Evolutionary conservation across 192 early-diverging fungal species (phyloP).

Genomic region (Helicostylum pulchrum): DNA sequence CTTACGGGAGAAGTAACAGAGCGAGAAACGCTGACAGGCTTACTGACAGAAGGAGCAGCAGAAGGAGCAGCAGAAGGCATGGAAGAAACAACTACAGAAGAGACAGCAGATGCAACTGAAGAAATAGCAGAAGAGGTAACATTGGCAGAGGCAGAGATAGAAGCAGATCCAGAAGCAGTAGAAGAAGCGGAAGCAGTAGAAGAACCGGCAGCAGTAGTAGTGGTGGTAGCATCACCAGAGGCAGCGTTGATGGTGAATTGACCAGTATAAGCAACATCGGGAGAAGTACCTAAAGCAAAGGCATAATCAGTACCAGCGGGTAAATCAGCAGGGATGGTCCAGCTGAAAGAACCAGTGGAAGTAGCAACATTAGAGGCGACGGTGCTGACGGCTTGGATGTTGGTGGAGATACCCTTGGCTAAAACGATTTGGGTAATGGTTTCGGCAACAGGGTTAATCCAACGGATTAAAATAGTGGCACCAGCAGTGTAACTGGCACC

Average conservation of each 20-base stretch:
- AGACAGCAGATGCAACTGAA: too few relatives aligned
- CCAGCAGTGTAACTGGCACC: conserved; percentile 30
- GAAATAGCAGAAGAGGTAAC: neutral
- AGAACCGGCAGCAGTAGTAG: neutral
- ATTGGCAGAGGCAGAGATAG: conserved; percentile 4
- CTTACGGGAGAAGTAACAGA: too few relatives aligned
- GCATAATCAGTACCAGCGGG: conserved; percentile 33
- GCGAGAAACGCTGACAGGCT: too few relatives aligned
- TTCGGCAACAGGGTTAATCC: conserved; percentile 21
- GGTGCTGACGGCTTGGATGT: conserved; percentile 23
- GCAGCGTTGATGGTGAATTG: conserved; percentile 28
- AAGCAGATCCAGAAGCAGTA: conserved; percentile 8
- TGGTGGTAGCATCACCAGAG: conserved; percentile 3
- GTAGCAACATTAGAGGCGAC: conserved; percentile 30
- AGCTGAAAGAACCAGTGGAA: conserved; percentile 21
- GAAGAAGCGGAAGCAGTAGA: neutral
- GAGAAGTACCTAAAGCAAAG: conserved; percentile 30
- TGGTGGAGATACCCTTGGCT: conserved; percentile 24
- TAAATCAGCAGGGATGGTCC: conserved; percentile 32
- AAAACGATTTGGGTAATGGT: conserved; percentile 27
- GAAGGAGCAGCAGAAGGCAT: too few relatives aligned
- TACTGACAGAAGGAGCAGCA: too few relatives aligned
- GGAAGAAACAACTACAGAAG: too few relatives aligned
- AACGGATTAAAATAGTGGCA: conserved; percentile 20
- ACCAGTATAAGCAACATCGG: conserved; percentile 34